A percentile compares a stretch with the other conserved stretches of the same genome.
Evolutionary conservation across 345 rosid genomes (phyloP).

Genomic region (Heritiera fomes): DNA sequence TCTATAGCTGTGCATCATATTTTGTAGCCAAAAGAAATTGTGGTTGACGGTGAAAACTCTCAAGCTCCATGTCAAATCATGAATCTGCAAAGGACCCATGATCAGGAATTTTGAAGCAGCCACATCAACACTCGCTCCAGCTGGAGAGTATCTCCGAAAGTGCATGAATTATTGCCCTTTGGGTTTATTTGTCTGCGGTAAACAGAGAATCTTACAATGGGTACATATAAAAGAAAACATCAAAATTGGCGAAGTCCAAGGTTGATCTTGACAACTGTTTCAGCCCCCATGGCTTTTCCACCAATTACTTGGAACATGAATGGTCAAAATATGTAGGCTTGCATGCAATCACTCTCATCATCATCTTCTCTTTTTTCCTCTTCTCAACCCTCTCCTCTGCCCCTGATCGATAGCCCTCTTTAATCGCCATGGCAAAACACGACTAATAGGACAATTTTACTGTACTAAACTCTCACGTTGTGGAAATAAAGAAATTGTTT

Average conservation of each 20-base stretch:
- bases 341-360: background rate
- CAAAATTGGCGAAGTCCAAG: background rate
- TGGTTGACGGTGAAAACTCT: constrained; percentile 5
- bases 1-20: background rate
- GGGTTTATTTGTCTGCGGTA: constrained; percentile 1
- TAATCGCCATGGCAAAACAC: background rate
- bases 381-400: background rate
- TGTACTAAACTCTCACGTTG: too few species aligned
- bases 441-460: too few species aligned
- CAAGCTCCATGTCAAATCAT: background rate
- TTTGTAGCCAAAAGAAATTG: background rate
- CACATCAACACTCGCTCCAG: constrained; percentile 32
- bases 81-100: background rate
- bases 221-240: background rate
- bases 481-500: too few species aligned
- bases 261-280: constrained; percentile 30
- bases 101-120: background rate
- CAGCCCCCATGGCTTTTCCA: constrained; percentile 10
- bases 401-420: background rate
- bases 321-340: background rate
- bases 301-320: background rate
- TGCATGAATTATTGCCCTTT: constrained; percentile 41
- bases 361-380: background rate
- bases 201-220: constrained; percentile 18
- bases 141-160: constrained; percentile 51